Base-by-base conservation (phyloP, 2,329 filamentous ascomycete species). In the Zelopaecilomyces penicillatus region DNA sequence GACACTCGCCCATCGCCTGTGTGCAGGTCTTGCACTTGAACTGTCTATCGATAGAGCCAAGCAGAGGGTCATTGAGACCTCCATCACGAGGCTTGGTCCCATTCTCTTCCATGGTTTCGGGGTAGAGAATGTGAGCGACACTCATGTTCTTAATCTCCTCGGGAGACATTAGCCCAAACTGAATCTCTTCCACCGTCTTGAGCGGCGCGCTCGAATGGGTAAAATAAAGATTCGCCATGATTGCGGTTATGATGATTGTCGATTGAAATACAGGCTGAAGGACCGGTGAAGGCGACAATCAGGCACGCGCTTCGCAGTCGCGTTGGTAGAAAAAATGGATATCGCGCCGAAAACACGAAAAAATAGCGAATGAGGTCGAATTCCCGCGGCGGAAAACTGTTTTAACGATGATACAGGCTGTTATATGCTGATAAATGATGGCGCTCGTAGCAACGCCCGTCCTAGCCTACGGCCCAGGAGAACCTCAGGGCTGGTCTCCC, bases 111-210 rank as follows among this genome's bases (percentile, higher is more conserved):
- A 98, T 96, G 29, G 93, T 97, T 74, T 98, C 93, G n/a, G 93
- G 90, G 64, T 96, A 97, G 65, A 93, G 79, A 64, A 98, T 91
- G 65, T 95, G 87, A 57, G 83, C 86, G 52, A 97, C 91, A 69
- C 90, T 96, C 88, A 97, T 94, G 60, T 85, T 90, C 75, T 98
- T 97, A 69, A 97, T 95, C 74, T 98, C 94, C 66, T 98, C 93
- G 28, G 93, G 93, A 32, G 93, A 95, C 68, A 98, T 80, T 64
- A 98, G 80, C 63, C 93, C 93, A 64, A 98, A 98, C 75, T 98
- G 94, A 59, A 98, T 95, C 77, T 98, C 94, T 77, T 96, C 85
- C 60, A 98, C 90, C 55, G 86, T 95, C 76, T 93, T 91, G 78
- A 97, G 78, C 67, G 90, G 90, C 80, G 87, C 90, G 78, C 86